Conservation (phyloP, 2,329 filamentous ascomycete species). For the Penicillium polonicum region DNA sequence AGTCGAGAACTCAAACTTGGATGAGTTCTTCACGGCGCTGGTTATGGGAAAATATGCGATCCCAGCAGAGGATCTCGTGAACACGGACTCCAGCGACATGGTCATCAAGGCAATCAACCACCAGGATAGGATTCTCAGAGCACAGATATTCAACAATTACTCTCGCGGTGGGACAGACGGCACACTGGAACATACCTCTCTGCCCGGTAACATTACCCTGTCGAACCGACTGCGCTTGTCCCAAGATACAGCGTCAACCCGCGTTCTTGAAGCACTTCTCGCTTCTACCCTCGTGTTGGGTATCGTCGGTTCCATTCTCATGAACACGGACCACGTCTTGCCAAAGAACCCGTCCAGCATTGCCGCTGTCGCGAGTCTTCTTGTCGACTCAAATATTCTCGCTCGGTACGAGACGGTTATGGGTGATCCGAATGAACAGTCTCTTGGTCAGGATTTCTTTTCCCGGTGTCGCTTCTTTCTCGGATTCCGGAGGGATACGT, state of each 20-base stretch:
- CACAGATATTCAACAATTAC: neutral
- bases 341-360: neutral
- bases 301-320: neutral
- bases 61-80: too few species aligned
- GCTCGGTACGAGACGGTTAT: neutral
- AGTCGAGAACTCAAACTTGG: too few species aligned
- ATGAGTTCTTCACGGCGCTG: too few species aligned
- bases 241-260: neutral
- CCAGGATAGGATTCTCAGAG: neutral
- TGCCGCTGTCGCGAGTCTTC: neutral
- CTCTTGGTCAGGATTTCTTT: neutral
- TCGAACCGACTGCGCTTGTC: neutral
- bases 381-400: neutral
- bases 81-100: too few species aligned
- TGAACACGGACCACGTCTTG: neutral
- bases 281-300: neutral
- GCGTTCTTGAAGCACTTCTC: neutral
- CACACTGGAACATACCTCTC: neutral
- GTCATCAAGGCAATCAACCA: neutral
- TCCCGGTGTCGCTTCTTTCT: neutral
- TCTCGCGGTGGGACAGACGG: neutral
- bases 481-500: neutral
- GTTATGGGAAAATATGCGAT: too few species aligned
- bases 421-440: neutral
- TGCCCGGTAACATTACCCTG: neutral